Evolutionary conservation across 129 eudicot genomes (phyloP).

Genomic region (Scalesia atractyloides): DNA sequence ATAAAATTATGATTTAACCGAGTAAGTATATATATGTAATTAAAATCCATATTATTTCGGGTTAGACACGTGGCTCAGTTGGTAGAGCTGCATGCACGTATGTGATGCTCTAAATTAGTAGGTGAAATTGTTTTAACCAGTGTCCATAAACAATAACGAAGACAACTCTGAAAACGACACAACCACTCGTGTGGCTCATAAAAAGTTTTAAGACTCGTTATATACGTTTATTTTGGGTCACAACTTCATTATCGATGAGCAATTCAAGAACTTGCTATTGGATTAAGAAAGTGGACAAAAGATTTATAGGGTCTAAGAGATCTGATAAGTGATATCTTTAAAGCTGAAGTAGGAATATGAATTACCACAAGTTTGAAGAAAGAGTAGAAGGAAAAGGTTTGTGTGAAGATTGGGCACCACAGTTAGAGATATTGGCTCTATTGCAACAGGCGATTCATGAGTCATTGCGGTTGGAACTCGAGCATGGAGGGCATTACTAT

Average conservation of each 20-base stretch:
- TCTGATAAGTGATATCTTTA: constrained; percentile 37
- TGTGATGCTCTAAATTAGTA: too few species aligned
- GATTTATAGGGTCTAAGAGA: constrained; percentile 43
- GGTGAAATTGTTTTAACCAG: too few species aligned
- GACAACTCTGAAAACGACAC: constrained; percentile 19
- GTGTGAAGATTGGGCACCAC: constrained; percentile 41
- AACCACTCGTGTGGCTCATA: constrained; percentile 45
- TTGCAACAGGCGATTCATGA: constrained; percentile 35
- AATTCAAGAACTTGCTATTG: constrained; percentile 37
- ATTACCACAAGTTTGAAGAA: constrained; percentile 39
- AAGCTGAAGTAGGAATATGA: constrained; percentile 14
- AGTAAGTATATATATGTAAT: too few species aligned
- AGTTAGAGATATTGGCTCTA: constrained; percentile 30
- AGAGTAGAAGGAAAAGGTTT: constrained; percentile 28
- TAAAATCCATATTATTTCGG: too few species aligned
- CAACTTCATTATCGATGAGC: constrained; percentile 31
- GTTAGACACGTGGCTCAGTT: too few species aligned
- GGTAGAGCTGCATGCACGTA: too few species aligned
- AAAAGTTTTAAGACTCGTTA: constrained; percentile 46
- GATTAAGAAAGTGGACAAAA: constrained; percentile 31
- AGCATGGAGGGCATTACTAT: constrained; percentile 41
- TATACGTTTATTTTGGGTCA: constrained; percentile 51
- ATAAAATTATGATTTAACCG: too few species aligned
- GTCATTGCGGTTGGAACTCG: constrained; percentile 54
- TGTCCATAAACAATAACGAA: not conserved